Percentiles rank a stretch among this genome's conserved stretches.
Evolutionary conservation across 176 grass and related monocot species (phyloP).

Genomic region (Avena eriantha): DNA sequence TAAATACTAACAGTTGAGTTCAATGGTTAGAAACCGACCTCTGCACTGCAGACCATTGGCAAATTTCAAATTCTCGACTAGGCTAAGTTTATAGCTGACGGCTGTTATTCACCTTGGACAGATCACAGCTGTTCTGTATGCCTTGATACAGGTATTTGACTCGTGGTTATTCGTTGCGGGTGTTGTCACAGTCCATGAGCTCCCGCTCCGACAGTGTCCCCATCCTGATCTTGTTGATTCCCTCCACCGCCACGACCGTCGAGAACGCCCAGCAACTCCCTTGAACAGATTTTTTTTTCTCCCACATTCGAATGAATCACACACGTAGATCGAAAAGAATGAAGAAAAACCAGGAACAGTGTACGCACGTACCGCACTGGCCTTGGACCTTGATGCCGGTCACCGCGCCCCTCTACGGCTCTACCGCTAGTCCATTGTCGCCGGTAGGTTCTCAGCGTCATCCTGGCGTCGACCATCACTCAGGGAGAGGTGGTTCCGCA

Average conservation of each 20-base stretch:
- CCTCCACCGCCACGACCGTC: conserved; percentile 66
- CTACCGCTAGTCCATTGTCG: conserved; percentile 66
- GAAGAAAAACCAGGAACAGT: not conserved
- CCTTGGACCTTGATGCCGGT: conserved; percentile 83
- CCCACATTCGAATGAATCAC: not conserved
- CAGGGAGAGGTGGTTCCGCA: conserved; percentile 18
- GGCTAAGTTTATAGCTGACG: no score
- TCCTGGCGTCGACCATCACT: not conserved
- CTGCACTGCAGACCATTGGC: no score
- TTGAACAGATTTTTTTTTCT: not conserved
- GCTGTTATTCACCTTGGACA: no score
- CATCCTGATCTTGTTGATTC: conserved; percentile 82
- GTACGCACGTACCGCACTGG: conserved; percentile 59
- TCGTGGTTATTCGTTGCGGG: no score
- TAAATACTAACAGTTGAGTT: no score
- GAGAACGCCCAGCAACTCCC: conserved; percentile 96
- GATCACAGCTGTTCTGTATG: no score
- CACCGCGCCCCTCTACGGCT: conserved; percentile 64
- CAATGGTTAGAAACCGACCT: no score
- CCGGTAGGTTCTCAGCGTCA: conserved; percentile 26
- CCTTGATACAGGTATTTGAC: no score
- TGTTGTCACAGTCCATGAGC: no score
- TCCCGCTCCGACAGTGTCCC: conserved; percentile 15
- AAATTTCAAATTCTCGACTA: no score
- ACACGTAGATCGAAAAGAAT: not conserved